A percentile compares a stretch with the other conserved stretches of the same genome.
Conservation (phyloP, 306 rosid genomes). For the Cercis canadensis region DNA sequence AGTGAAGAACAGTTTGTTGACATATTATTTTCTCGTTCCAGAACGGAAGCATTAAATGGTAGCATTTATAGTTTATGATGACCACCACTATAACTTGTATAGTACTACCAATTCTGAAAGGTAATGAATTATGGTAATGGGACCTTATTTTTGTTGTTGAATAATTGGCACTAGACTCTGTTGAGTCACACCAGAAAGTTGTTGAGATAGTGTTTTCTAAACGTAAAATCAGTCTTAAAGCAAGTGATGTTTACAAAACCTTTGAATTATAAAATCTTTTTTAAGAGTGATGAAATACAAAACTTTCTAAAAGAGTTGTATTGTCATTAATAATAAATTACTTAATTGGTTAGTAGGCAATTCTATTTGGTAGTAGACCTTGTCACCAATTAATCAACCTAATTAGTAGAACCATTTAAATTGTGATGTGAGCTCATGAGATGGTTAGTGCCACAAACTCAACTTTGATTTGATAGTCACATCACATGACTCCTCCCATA, state of each 20-base stretch:
- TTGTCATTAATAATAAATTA: no score
- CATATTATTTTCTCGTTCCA: neutral
- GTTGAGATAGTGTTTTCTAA: slow-evolving; percentile 36
- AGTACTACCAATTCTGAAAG: neutral
- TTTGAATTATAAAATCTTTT: neutral
- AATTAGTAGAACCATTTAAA: neutral
- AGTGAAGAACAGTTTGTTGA: neutral
- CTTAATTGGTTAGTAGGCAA: slow-evolving; percentile 4
- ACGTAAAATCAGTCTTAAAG: slow-evolving; percentile 28
- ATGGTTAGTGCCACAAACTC: slow-evolving; percentile 17
- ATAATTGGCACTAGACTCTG: neutral
- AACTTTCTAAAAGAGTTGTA: no score
- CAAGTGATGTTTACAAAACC: neutral
- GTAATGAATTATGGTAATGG: neutral
- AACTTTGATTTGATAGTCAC: slow-evolving; percentile 2
- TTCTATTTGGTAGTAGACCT: neutral
- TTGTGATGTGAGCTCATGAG: slow-evolving; percentile 16
- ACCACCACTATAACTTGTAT: neutral
- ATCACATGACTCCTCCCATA: neutral
- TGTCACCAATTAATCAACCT: slow-evolving; percentile 21
- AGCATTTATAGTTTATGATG: neutral
- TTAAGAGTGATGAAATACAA: no score
- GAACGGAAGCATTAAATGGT: slow-evolving; percentile 2
- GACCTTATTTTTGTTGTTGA: neutral
- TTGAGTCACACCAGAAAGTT: slow-evolving; percentile 18